Evolutionary conservation across 192 early-diverging fungal species (phyloP).

Genomic region (Mortierella hygrophila): DNA sequence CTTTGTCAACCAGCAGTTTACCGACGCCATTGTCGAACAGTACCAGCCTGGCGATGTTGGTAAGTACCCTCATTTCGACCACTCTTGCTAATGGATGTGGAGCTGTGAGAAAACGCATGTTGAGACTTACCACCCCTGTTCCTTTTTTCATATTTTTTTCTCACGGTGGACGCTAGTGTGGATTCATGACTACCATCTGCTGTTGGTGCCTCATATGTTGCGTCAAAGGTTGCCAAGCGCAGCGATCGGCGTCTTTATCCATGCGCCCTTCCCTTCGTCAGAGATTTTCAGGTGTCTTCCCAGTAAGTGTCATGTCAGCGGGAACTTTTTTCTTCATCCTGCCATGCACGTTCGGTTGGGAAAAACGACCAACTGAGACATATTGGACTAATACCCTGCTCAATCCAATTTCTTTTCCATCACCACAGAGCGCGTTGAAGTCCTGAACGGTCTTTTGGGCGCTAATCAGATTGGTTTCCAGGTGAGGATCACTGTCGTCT

Average conservation of each 20-base stretch:
- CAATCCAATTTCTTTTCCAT: conserved; percentile 2
- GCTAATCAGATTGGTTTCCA: conserved; percentile 97
- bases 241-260: conserved; percentile 94
- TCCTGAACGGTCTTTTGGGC: conserved; percentile 90
- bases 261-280: conserved; percentile 96
- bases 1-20: conserved; percentile 84
- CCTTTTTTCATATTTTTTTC: conserved; percentile 13
- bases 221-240: conserved; percentile 84
- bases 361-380: background rate
- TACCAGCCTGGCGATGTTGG: conserved; percentile 86
- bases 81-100: background rate
- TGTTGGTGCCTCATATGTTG: conserved; percentile 91
- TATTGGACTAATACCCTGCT: background rate
- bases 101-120: background rate
- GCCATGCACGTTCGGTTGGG: background rate
- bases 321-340: background rate
- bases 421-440: conserved; percentile 76
- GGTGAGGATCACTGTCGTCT: conserved; percentile 39
- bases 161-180: conserved; percentile 70
- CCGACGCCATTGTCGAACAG: conserved; percentile 74
- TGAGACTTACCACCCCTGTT: background rate
- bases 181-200: conserved; percentile 98
- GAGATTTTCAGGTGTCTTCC: conserved; percentile 96
- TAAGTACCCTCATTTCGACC: conserved; percentile 39
- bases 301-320: conserved; percentile 53